These are phyloP conservation scores for Cucurbita pepo DNA, from an alignment of 306 rosid genomes.

Conservation along the genomic window DNA sequence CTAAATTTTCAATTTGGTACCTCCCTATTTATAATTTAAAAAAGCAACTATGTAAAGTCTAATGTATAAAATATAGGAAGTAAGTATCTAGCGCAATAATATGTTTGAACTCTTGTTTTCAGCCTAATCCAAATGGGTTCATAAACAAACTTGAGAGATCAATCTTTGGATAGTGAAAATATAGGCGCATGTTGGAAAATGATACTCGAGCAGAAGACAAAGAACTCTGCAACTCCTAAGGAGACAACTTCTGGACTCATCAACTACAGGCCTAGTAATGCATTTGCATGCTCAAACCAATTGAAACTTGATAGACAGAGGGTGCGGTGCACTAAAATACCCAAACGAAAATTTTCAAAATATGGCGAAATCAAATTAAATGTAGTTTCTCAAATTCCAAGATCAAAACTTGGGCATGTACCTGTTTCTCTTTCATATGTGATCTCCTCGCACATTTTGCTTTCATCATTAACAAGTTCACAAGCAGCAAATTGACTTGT, in stretches of 20 bases:
- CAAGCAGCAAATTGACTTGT: constrained; percentile 7
- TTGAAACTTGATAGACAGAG: background rate
- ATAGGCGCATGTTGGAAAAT: background rate
- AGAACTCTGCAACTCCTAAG: background rate
- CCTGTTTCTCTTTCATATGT: constrained; percentile 12
- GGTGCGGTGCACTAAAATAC: background rate
- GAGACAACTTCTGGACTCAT: background rate
- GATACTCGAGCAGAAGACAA: background rate
- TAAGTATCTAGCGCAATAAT: background rate
- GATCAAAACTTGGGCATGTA: constrained; percentile 58
- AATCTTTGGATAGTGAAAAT: background rate
- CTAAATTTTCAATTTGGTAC: too few species aligned
- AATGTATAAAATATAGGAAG: too few species aligned
- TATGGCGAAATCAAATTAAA: background rate
- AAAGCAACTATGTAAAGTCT: too few species aligned
- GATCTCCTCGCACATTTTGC: constrained; percentile 15
- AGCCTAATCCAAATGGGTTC: background rate
- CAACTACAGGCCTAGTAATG: background rate
- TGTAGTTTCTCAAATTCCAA: constrained; percentile 36
- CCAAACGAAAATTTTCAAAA: background rate
- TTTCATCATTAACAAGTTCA: constrained; percentile 13
- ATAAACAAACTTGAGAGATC: background rate
- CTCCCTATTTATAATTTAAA: too few species aligned
- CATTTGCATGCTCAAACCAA: background rate
- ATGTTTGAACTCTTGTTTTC: background rate